Conservation (phyloP, 169 alveolate species). For the Eimeria praecox region DNA sequence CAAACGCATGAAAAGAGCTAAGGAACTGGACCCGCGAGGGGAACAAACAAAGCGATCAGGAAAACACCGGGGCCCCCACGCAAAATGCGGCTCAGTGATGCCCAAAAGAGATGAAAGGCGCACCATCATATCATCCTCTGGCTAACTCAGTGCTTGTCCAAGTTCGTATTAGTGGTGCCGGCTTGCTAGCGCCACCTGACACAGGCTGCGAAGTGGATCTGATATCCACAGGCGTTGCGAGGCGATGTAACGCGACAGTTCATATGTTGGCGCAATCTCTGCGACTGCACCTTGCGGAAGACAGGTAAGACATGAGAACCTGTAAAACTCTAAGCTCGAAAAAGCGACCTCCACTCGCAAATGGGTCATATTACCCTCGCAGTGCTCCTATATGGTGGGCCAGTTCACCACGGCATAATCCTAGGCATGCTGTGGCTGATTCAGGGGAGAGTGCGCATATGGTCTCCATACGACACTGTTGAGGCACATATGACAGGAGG, state of each 20-base stretch:
- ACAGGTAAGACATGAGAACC: too few species aligned
- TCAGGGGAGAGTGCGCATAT: neutral
- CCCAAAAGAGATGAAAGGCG: neutral
- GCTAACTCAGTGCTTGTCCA: neutral
- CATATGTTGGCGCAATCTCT: neutral
- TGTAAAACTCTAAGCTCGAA: too few species aligned
- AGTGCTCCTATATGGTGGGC: too few species aligned
- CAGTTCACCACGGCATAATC: neutral
- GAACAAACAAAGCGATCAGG: neutral
- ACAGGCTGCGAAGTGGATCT: neutral
- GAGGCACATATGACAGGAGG: neutral
- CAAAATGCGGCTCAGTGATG: neutral
- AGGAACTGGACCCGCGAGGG: neutral
- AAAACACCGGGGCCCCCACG: neutral
- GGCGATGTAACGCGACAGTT: neutral
- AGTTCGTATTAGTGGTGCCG: neutral
- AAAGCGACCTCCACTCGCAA: too few species aligned
- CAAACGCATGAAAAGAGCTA: neutral
- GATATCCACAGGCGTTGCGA: neutral
- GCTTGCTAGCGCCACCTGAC: neutral
- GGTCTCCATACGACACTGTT: neutral
- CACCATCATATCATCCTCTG: neutral
- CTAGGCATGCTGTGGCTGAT: neutral
- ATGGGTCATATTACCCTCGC: too few species aligned
- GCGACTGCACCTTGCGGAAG: too few species aligned